These are phyloP conservation scores for Ceratobasidium papillatum DNA, from an alignment of 1,284 basidiomycete species.

Conservation along the genomic window DNA sequence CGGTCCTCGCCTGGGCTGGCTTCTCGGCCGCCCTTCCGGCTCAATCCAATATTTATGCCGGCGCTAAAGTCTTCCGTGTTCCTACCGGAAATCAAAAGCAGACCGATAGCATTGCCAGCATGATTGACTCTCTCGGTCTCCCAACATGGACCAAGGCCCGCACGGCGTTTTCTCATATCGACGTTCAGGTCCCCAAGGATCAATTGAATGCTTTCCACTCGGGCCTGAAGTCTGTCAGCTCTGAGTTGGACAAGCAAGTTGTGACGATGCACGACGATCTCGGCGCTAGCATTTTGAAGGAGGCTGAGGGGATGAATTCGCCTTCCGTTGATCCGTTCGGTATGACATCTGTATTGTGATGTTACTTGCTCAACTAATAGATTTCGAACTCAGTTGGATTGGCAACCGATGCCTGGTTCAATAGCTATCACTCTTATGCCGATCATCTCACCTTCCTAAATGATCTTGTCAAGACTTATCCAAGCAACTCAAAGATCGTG, in stretches of 20 bases:
- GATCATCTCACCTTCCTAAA: slow-evolving; percentile 27
- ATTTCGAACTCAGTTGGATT: not conserved
- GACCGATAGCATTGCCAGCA: slow-evolving; percentile 3
- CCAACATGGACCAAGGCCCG: slow-evolving; percentile 21
- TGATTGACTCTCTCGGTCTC: slow-evolving; percentile 20
- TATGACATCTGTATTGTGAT: not conserved
- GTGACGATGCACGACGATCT: slow-evolving; percentile 35
- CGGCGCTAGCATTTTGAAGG: slow-evolving; percentile 15
- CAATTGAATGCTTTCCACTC: slow-evolving; percentile 3
- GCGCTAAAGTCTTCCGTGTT: slow-evolving; percentile 27
- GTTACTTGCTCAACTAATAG: not conserved
- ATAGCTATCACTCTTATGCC: slow-evolving; percentile 22
- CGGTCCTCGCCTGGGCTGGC: slow-evolving; percentile 8
- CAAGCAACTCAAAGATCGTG: slow-evolving; percentile 38
- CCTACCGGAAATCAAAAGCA: slow-evolving; percentile 32
- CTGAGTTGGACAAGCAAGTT: slow-evolving; percentile 9
- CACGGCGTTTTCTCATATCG: slow-evolving; percentile 19
- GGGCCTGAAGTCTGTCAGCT: not conserved
- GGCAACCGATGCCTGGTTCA: slow-evolving; percentile 34
- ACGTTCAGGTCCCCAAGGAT: slow-evolving; percentile 30
- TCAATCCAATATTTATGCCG: slow-evolving; percentile 12
- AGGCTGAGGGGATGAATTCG: slow-evolving; percentile 30
- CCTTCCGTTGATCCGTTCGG: slow-evolving; percentile 18
- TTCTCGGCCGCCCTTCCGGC: not conserved
- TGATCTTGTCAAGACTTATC: slow-evolving; percentile 13